phyloP scores from a whole-genome alignment of 208 protist species.

The Leishmania guyanensis region DNA sequence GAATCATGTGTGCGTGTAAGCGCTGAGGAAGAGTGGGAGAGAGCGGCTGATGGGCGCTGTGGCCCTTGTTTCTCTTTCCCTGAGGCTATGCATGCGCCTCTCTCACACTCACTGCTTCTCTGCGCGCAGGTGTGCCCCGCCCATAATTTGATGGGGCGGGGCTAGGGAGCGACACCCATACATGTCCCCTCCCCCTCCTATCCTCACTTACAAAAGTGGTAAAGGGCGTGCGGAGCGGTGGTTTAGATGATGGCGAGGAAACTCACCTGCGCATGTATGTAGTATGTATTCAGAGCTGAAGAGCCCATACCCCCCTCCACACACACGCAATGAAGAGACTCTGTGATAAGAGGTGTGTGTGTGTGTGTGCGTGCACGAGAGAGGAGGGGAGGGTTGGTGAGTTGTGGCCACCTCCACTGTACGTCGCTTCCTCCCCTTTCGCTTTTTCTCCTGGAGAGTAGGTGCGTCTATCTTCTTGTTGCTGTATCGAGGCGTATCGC shows the following conservation, averaged over 20 bases:
- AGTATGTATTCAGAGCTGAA: background rate
- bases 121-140: background rate
- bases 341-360: background rate
- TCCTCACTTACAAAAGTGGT: background rate
- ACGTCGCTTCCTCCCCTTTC: too few species aligned
- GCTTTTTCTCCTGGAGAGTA: background rate
- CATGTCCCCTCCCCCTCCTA: background rate
- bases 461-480: background rate
- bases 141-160: background rate
- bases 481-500: background rate
- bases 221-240: background rate
- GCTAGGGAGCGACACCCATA: background rate
- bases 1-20: background rate
- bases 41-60: background rate
- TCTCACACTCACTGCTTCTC: background rate
- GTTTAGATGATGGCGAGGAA: constrained; percentile 1
- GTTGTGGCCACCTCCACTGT: background rate
- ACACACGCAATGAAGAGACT: background rate
- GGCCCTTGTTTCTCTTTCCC: background rate
- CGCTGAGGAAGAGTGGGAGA: background rate
- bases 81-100: background rate
- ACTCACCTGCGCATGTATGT: background rate
- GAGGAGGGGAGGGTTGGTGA: background rate
- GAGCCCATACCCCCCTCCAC: background rate
- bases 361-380: background rate